phyloP scores from a whole-genome alignment of 352 stramenopile genomes.

The Globisporangium polare region DNA sequence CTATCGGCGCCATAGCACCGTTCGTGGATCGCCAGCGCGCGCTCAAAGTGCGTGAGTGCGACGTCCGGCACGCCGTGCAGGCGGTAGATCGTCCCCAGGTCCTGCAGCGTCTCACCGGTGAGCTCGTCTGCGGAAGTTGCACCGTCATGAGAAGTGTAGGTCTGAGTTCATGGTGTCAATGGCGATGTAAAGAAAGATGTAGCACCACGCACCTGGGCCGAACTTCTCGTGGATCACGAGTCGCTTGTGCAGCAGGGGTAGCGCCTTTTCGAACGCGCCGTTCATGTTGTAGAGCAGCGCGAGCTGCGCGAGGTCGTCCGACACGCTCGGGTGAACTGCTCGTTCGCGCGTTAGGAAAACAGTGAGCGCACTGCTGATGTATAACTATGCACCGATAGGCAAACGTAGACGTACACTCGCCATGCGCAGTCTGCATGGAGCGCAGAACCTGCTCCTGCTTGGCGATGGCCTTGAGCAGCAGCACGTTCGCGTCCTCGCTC shows the following conservation, averaged over 20 bases:
- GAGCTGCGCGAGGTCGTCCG: conserved; percentile 66
- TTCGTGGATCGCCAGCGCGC: conserved; percentile 41
- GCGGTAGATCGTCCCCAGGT: conserved; percentile 65
- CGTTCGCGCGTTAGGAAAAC: neutral
- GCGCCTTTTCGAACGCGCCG: conserved; percentile 56
- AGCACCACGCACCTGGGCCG: conserved; percentile 34
- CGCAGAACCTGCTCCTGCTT: conserved; percentile 45
- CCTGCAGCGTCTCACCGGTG: conserved; percentile 58
- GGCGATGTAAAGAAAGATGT: neutral
- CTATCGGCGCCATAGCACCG: conserved; percentile 49
- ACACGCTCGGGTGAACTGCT: conserved; percentile 46
- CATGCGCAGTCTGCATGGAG: conserved; percentile 37
- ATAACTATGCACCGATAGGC: neutral
- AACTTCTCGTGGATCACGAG: conserved; percentile 85
- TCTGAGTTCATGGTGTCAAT: neutral
- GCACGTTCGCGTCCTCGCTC: conserved; percentile 27
- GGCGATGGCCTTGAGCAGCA: conserved; percentile 40
- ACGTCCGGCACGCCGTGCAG: conserved; percentile 47
- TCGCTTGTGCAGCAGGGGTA: conserved; percentile 63
- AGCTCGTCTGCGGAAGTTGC: conserved; percentile 30
- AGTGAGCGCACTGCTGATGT: neutral
- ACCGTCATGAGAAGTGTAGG: neutral
- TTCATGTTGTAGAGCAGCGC: conserved; percentile 69
- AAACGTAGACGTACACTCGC: conserved; percentile 36
- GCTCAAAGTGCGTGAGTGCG: conserved; percentile 54